Conservation (phyloP, 805 yeast genomes). For the Wickerhamomyces bovis region DNA sequence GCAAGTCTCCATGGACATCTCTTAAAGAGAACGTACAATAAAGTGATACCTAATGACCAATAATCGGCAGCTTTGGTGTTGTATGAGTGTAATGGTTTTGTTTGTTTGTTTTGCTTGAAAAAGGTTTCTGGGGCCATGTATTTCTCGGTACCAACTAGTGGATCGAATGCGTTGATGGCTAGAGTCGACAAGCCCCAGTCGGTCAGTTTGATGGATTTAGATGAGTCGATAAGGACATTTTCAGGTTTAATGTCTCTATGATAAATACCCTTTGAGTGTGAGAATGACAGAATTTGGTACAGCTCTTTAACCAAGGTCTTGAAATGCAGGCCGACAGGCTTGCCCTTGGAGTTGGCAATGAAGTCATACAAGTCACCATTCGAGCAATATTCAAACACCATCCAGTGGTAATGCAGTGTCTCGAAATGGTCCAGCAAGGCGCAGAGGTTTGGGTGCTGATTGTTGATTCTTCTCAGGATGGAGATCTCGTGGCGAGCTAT, state of each 20-base stretch:
- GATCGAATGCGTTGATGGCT: constrained; percentile 24
- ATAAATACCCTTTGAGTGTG: constrained; percentile 54
- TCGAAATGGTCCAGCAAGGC: constrained; percentile 53
- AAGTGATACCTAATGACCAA: constrained; percentile 84
- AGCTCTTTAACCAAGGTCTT: constrained; percentile 43
- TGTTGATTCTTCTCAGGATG: constrained; percentile 25
- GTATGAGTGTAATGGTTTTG: constrained; percentile 30
- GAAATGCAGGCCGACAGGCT: constrained; percentile 21
- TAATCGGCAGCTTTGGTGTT: constrained; percentile 74
- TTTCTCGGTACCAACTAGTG: constrained; percentile 69
- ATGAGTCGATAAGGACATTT: constrained; percentile 48
- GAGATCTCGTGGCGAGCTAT: constrained; percentile 52
- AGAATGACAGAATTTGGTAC: constrained; percentile 42
- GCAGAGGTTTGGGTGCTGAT: constrained; percentile 46
- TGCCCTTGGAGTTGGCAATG: constrained; percentile 23
- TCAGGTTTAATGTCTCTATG: constrained; percentile 76
- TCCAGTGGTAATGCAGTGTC: constrained; percentile 41
- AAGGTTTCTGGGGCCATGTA: constrained; percentile 92
- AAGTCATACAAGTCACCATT: constrained; percentile 65
- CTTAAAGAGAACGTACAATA: constrained; percentile 75
- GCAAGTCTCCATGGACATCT: constrained; percentile 72
- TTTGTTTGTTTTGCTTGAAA: constrained; percentile 28
- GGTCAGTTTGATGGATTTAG: constrained; percentile 54
- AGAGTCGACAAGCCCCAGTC: constrained; percentile 69
- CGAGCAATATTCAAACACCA: constrained; percentile 62